Evolutionary conservation across 2,329 filamentous ascomycete genomes (phyloP).

Genomic region (Colletotrichum magnum): DNA sequence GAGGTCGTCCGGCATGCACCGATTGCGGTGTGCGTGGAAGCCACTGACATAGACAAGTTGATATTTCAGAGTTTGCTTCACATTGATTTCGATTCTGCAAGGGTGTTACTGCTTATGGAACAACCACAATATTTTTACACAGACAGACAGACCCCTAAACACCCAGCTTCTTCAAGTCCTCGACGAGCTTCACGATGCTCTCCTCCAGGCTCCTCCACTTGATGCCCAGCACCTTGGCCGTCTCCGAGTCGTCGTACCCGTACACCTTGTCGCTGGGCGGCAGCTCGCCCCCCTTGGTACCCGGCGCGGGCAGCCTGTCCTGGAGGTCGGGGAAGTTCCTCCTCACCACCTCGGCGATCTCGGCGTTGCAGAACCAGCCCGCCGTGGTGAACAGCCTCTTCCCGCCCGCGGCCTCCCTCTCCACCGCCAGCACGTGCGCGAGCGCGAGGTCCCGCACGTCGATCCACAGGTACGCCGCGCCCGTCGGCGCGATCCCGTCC

Average conservation of each 20-base stretch:
- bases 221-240: constrained; percentile 72
- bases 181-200: constrained; percentile 72
- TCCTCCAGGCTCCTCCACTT: constrained; percentile 74
- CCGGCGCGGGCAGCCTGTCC: constrained; percentile 61
- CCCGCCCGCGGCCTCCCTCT: constrained; percentile 62
- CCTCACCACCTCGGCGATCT: constrained; percentile 60
- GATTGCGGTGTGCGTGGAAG: too few relatives aligned
- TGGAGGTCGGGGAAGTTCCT: constrained; percentile 65
- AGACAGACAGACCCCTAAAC: constrained; percentile 38
- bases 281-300: constrained; percentile 59
- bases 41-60: too few relatives aligned
- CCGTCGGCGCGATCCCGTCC: constrained; percentile 56
- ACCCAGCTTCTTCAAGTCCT: constrained; percentile 46
- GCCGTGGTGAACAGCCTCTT: constrained; percentile 65
- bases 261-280: constrained; percentile 60
- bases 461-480: constrained; percentile 62
- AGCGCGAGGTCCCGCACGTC: constrained; percentile 70
- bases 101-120: too few relatives aligned
- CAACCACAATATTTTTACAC: too few relatives aligned
- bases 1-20: not conserved
- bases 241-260: constrained; percentile 70
- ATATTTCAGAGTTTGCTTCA: too few relatives aligned
- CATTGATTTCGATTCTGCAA: too few relatives aligned
- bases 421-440: constrained; percentile 67
- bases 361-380: constrained; percentile 62